Percentiles rank a stretch among this genome's conserved stretches.
phyloP scores from a whole-genome alignment of 1,284 basidiomycete genomes.

The Trametes sp. region DNA sequence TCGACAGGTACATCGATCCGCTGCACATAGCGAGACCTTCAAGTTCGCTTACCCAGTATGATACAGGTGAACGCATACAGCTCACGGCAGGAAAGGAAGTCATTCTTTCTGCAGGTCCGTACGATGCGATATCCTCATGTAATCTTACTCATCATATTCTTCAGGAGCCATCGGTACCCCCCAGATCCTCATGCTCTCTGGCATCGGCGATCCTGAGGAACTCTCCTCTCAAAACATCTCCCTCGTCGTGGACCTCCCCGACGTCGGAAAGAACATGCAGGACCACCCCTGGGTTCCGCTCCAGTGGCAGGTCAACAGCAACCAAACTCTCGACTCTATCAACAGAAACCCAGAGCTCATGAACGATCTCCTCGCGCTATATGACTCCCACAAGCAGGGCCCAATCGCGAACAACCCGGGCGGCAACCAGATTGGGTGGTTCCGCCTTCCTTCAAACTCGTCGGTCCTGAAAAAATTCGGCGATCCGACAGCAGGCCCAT shows the following conservation, averaged over 20 bases:
- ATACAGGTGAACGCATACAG: not conserved
- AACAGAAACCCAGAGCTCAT: constrained; percentile 21
- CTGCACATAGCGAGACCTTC: not conserved
- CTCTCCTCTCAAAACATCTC: constrained; percentile 36
- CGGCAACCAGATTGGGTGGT: constrained; percentile 24
- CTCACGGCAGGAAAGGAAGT: constrained; percentile 28
- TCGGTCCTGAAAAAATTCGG: not conserved
- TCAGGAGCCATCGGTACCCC: constrained; percentile 38
- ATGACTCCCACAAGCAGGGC: constrained; percentile 19
- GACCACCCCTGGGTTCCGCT: constrained; percentile 44
- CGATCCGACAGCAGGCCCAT: not conserved
- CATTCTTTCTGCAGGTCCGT: constrained; percentile 30
- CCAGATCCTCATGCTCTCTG: constrained; percentile 41
- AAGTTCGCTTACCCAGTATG: not conserved
- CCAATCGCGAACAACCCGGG: constrained; percentile 16
- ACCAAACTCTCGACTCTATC: constrained; percentile 25
- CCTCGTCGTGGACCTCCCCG: constrained; percentile 43
- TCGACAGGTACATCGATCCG: constrained; percentile 23
- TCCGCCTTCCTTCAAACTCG: constrained; percentile 11
- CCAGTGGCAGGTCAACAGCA: constrained; percentile 19
- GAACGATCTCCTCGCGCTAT: constrained; percentile 27
- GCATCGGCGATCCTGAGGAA: constrained; percentile 31
- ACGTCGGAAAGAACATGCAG: constrained; percentile 46
- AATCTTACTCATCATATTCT: not conserved
- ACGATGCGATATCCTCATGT: not conserved